Evolutionary conservation across 1,284 basidiomycete genomes (phyloP), one percentile per base, ranked within the genome.

Genomic region (Ustilago cynodontis): DNA sequence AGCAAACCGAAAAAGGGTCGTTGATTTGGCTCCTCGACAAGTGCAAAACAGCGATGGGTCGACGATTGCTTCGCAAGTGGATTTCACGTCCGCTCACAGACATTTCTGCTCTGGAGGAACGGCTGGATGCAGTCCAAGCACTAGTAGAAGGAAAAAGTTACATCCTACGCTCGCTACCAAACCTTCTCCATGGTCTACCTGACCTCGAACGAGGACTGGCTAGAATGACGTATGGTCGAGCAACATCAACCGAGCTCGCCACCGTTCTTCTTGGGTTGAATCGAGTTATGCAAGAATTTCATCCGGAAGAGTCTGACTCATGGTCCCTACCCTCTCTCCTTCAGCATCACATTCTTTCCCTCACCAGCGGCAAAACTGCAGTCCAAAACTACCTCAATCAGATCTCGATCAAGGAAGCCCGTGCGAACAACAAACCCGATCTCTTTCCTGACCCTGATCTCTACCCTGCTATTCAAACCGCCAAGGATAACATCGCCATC

Each of bases 131-230:
- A 0, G 91, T 98, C 0, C 90, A 93, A 72, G 94, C 97, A 82
- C 91, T 98, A 52, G 84, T 88, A 86, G 63, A 91, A 87, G 59
- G 89, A 11, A 70, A 66, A 37, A 53, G 49, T 86, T 79, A 88
- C 90, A 81, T 87, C 41, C 71, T 89, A 60, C 86, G 90, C 37
- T 90, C 89, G 47, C 88, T 98, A 35, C 91, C 93, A 13, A 88
- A 90, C 45, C 86, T 92, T 13, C 77, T 85, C 1, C 65, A 72
- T 8, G 73, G 78, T 1, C 88, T 96, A 28, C 95, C 95, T 0
- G 95, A 99, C 85, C 90, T 99, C 41, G 92, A 94, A 1, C 92
- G 91, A 78, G 96, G 96, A 0, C 87, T 98, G 14, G 93, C 92
- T 65, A 88, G 94, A 31, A 92, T 98, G 55, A 94, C 95, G 81